Conservation (phyloP, 129 eudicot species). For the Smallanthus sonchifolius region DNA sequence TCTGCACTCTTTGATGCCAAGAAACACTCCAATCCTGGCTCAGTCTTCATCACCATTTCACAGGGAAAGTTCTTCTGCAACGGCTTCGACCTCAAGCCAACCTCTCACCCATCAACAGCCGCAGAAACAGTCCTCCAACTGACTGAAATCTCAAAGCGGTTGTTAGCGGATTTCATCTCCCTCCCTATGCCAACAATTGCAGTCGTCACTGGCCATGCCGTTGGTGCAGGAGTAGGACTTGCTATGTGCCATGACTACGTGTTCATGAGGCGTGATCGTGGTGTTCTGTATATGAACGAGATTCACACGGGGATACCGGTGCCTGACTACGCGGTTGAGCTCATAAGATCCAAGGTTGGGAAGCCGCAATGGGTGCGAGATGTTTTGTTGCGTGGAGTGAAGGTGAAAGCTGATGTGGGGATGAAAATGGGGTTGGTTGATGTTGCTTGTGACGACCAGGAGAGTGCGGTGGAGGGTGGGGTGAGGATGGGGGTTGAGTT, state of each 20-base stretch:
- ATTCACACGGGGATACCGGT: slow-evolving; percentile 32
- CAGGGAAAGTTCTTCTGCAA: slow-evolving; percentile 11
- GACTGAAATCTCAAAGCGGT: slow-evolving; percentile 35
- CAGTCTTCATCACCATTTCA: neutral
- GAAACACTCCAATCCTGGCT: neutral
- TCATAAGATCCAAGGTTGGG: neutral
- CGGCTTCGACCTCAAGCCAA: neutral
- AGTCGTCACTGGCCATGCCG: slow-evolving; percentile 69
- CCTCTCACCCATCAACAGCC: neutral
- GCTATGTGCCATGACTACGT: slow-evolving; percentile 70
- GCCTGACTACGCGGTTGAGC: neutral
- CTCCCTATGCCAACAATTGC: slow-evolving; percentile 75
- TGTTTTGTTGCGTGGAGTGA: neutral
- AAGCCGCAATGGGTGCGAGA: neutral
- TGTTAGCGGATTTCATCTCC: slow-evolving; percentile 45
- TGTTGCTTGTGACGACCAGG: neutral
- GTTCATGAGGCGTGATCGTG: slow-evolving; percentile 39
- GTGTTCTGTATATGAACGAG: slow-evolving; percentile 64
- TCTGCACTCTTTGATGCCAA: slow-evolving; percentile 1
- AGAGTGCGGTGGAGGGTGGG: neutral
- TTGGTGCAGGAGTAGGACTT: slow-evolving; percentile 57
- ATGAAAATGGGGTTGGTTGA: neutral
- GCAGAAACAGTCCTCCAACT: slow-evolving; percentile 12
- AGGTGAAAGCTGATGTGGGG: neutral
- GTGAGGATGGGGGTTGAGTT: neutral